Evolutionary conservation across 1,139 yeast species (phyloP).

Genomic region (Pneumocystis carinii): DNA sequence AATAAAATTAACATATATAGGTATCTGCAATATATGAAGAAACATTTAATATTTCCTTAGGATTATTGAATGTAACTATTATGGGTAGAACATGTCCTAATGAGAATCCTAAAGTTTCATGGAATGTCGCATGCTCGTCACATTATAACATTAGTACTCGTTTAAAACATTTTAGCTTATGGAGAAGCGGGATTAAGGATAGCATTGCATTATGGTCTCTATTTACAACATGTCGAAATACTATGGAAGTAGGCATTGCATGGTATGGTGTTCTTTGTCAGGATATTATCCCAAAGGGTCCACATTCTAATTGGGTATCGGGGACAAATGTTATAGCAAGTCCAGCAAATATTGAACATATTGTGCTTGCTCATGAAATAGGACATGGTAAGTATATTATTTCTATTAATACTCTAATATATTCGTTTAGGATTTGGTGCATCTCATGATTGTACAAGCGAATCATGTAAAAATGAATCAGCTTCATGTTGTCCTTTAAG

Average conservation of each 20-base stretch:
- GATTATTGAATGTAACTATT: slow-evolving; percentile 19
- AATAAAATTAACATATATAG: not conserved
- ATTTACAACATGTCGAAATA: slow-evolving; percentile 25
- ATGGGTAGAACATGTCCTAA: slow-evolving; percentile 18
- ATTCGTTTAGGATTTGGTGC: slow-evolving; percentile 26
- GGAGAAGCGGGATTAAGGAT: slow-evolving; percentile 22
- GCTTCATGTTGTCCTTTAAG: not conserved
- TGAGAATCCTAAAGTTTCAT: slow-evolving; percentile 15
- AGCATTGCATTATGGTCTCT: slow-evolving; percentile 29
- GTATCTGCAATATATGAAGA: slow-evolving; percentile 23
- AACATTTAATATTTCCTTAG: slow-evolving; percentile 27
- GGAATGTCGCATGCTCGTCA: slow-evolving; percentile 23
- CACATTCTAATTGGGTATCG: slow-evolving; percentile 17
- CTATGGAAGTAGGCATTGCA: slow-evolving; percentile 27
- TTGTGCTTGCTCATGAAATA: slow-evolving; percentile 28
- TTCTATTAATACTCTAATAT: not conserved
- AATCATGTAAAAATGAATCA: slow-evolving; percentile 23
- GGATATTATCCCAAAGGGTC: slow-evolving; percentile 13
- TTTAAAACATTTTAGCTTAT: slow-evolving; percentile 21
- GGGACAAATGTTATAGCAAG: slow-evolving; percentile 26
- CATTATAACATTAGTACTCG: slow-evolving; percentile 21
- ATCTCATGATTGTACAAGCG: slow-evolving; percentile 28
- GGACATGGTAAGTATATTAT: slow-evolving; percentile 21
- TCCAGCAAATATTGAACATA: slow-evolving; percentile 24
- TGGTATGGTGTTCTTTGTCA: slow-evolving; percentile 29